Conservation (phyloP, 2,329 filamentous ascomycete genomes). For the Escovopsis weberi region DNA sequence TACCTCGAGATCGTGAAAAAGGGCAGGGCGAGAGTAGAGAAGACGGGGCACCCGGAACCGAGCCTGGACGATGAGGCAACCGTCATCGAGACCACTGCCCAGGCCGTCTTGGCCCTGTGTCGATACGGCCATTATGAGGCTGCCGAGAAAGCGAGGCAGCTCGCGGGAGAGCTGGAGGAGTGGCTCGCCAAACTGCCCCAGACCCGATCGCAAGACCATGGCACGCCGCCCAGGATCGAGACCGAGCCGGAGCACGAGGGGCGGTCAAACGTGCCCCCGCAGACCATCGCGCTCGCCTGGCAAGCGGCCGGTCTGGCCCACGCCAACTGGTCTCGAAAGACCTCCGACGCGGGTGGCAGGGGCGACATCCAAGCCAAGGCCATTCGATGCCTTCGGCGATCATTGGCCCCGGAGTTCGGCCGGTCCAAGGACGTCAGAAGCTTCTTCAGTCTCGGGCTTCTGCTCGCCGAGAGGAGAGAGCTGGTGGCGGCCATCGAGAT, state of each 20-base stretch:
- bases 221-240: conserved; percentile 16
- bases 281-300: conserved; percentile 56
- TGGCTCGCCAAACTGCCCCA: conserved; percentile 52
- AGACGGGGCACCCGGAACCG: conserved; percentile 55
- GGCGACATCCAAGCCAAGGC: conserved; percentile 64
- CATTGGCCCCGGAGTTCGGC: conserved; percentile 52
- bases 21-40: conserved; percentile 70
- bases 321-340: conserved; percentile 75
- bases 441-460: conserved; percentile 65
- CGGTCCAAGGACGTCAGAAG: conserved; percentile 57
- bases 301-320: conserved; percentile 75
- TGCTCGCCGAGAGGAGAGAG: conserved; percentile 80
- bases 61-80: conserved; percentile 66
- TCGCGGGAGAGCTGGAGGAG: conserved; percentile 57
- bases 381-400: conserved; percentile 58
- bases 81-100: conserved; percentile 62
- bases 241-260: conserved; percentile 15
- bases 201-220: conserved; percentile 12
- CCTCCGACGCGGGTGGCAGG: conserved; percentile 58
- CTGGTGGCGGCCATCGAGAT: conserved; percentile 67
- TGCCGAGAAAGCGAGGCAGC: conserved; percentile 61
- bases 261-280: conserved; percentile 37
- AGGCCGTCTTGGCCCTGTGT: conserved; percentile 68
- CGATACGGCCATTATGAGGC: conserved; percentile 63
- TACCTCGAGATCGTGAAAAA: conserved; percentile 81